Evolutionary conservation across 2,329 filamentous ascomycete genomes (phyloP).

Genomic region (Fusarium bulbicola): DNA sequence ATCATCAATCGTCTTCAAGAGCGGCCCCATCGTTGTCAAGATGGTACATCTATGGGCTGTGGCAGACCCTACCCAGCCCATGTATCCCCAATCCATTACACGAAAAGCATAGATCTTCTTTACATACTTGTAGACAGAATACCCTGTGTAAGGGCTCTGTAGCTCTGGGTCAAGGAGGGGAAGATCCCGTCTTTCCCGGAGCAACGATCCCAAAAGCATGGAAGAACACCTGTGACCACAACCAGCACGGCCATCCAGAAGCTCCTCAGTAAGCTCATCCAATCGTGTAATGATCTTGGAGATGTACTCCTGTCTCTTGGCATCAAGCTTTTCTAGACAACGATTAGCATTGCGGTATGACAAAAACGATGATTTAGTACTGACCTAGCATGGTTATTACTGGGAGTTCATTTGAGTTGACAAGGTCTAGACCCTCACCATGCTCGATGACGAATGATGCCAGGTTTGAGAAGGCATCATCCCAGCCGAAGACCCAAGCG

Average conservation of each 20-base stretch:
- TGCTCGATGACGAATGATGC: not conserved
- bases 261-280: not conserved
- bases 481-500: not conserved
- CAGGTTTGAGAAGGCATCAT: not conserved
- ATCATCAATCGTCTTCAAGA: not conserved
- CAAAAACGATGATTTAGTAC: not conserved
- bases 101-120: not conserved
- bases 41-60: not conserved
- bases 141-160: not conserved
- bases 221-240: not conserved
- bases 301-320: not conserved
- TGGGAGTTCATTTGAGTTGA: not conserved
- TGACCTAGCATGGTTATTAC: not conserved
- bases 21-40: not conserved
- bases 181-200: not conserved
- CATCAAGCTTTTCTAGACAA: not conserved
- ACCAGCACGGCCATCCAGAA: not conserved
- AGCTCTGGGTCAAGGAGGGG: not conserved
- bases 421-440: not conserved
- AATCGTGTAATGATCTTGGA: not conserved
- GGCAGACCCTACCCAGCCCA: not conserved
- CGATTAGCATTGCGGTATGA: not conserved
- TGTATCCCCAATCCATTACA: not conserved
- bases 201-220: not conserved
- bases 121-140: not conserved